phyloP scores from a whole-genome alignment of 202 grass and related monocot species.

The Zizania palustris region DNA sequence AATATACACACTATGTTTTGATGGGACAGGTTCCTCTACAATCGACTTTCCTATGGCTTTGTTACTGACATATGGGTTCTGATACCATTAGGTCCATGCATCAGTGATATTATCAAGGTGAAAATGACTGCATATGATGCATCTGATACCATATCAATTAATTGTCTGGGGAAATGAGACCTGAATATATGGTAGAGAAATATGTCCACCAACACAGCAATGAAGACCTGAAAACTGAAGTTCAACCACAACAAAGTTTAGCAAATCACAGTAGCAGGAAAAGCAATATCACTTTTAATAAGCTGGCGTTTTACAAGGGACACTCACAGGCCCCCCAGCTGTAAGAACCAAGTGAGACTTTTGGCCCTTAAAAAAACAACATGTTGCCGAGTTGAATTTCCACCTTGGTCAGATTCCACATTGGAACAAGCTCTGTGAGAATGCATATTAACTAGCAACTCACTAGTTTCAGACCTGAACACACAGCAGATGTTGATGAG shows the following conservation, averaged over 20 bases:
- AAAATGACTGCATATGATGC: too few species aligned
- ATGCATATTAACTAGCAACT: constrained; percentile 80
- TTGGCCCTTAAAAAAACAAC: constrained; percentile 82
- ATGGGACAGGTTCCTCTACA: too few species aligned
- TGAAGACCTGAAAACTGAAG: constrained; percentile 71
- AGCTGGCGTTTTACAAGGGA: constrained; percentile 5
- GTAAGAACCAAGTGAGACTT: constrained; percentile 78
- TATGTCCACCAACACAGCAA: constrained; percentile 91
- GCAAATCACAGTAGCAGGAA: constrained; percentile 13
- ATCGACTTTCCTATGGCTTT: too few species aligned
- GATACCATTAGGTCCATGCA: too few species aligned
- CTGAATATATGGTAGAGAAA: constrained; percentile 89
- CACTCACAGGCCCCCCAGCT: constrained; percentile 97
- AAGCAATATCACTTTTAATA: neutral
- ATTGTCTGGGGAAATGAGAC: constrained; percentile 87
- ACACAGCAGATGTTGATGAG: constrained; percentile 22
- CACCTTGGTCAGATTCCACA: constrained; percentile 96
- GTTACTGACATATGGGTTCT: too few species aligned
- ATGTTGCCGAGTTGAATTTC: constrained; percentile 97
- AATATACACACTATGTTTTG: constrained; percentile 22
- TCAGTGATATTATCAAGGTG: too few species aligned
- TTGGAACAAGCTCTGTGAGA: constrained; percentile 81
- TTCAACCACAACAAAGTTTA: constrained; percentile 1
- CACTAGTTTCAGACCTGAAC: constrained; percentile 75
- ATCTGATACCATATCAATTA: constrained; percentile 84